Base-by-base conservation (phyloP, 1,139 yeast species). In the Magnusiomyces suaveolens region DNA sequence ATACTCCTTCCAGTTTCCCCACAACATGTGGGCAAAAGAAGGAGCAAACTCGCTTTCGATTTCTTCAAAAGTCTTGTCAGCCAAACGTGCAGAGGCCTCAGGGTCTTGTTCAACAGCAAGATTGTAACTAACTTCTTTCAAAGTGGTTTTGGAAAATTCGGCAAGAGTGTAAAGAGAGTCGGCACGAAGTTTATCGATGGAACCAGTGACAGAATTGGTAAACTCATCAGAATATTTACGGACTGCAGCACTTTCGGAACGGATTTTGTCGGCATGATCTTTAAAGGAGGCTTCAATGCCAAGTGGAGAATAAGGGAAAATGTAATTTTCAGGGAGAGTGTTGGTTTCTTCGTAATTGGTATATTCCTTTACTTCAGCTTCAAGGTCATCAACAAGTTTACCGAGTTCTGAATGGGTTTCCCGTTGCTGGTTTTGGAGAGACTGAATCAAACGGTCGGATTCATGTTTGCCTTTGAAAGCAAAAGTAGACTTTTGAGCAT, bases 1-100 rank as follows among this genome's bases (percentile, higher is more conserved):
- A 66, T 79, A 84, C 58, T 75, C 75, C 64, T 81, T 83, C 92
- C 92, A 86, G 49, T 81, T 80, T 25, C 72, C 68, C 86, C 92
- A 84, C 46, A 62, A 61, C 14, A 63, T 60, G n/a, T 50, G 54
- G 67, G 60, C 75, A 68, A 62, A 68, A 65, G 46, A 69, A 65
- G 39, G 50, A 23, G 39, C 50, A 47, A 18, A 47, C 12, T 47
- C 50, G 16, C 33, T 20, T 43, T 43, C 47, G 16, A 43, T 43
- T 12, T 23, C 32, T 4, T 43, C 54, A 61, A 41, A 12, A 16
- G 8, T 38, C 29, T 21, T 32, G 8, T 47, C 33, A 29, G 50
- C 55, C 1, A 60, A 52, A 18, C 60, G 60, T 18, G 54, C 29
- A 1, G 64, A 58, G 12, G 41, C 21, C 16, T n/a, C 20, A n/a